Percentiles rank a stretch among this genome's conserved stretches.
Conservation (phyloP, 2,329 filamentous ascomycete genomes). For the Curvularia sp. region DNA sequence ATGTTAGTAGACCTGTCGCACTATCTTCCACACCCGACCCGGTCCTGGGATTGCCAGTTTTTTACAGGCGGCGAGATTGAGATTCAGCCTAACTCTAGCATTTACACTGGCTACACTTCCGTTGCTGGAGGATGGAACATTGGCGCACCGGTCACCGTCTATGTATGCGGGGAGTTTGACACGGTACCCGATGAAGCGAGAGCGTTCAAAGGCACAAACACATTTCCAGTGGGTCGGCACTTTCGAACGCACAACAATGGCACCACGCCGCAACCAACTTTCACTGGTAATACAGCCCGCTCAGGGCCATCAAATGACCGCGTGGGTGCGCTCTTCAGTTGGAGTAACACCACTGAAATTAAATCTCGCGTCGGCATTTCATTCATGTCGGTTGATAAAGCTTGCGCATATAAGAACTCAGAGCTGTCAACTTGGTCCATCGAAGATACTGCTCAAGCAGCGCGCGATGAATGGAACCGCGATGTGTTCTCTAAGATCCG, state of each 20-base stretch:
- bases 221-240: constrained; percentile 45
- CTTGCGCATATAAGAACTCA: constrained; percentile 56
- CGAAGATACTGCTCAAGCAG: constrained; percentile 50
- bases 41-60: constrained; percentile 48
- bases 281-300: constrained; percentile 33
- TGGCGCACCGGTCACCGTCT: constrained; percentile 46
- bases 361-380: constrained; percentile 61
- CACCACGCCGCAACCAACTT: constrained; percentile 41
- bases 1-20: constrained; percentile 59
- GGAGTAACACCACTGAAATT: constrained; percentile 50
- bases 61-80: constrained; percentile 47
- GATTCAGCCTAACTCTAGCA: constrained; percentile 37
- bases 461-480: constrained; percentile 56
- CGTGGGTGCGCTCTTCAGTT: constrained; percentile 61
- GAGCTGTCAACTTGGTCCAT: constrained; percentile 56
- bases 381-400: constrained; percentile 54
- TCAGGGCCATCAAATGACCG: constrained; percentile 51
- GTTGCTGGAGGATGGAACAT: constrained; percentile 50
- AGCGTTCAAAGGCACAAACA: constrained; percentile 48
- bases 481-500: constrained; percentile 66
- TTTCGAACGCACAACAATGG: constrained; percentile 43
- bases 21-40: constrained; percentile 43
- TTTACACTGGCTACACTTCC: constrained; percentile 44
- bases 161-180: constrained; percentile 48
- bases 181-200: constrained; percentile 28